Percentiles rank a stretch among this genome's conserved stretches.
Conservation (phyloP, 495 filamentous ascomycete species). For the Stereocaulon alpinum region DNA sequence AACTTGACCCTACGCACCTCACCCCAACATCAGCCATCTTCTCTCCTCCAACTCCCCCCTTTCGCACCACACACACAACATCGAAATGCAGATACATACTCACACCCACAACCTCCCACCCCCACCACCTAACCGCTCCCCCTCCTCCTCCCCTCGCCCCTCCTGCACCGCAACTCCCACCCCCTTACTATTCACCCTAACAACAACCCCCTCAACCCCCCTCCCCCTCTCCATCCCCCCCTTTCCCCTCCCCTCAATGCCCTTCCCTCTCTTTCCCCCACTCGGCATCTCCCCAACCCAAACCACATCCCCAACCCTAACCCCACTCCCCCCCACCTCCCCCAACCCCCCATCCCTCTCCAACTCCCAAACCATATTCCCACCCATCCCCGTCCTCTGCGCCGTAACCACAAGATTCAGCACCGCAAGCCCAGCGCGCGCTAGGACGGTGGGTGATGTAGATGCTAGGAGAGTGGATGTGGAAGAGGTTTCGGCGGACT, state of each 20-base stretch:
- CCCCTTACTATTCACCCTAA: conserved; percentile 47
- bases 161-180: conserved; percentile 62
- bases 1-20: conserved; percentile 61
- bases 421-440: conserved; percentile 79
- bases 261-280: conserved; percentile 57
- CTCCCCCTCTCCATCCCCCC: conserved; percentile 46
- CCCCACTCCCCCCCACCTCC: conserved; percentile 70
- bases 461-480: conserved; percentile 60
- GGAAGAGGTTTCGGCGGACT: conserved; percentile 64
- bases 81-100: conserved; percentile 22
- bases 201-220: conserved; percentile 75
- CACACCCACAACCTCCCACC: conserved; percentile 56
- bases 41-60: not conserved
- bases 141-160: conserved; percentile 49
- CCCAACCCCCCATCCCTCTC: conserved; percentile 39
- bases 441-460: conserved; percentile 60
- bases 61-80: conserved; percentile 18
- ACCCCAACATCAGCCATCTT: conserved; percentile 10
- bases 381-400: conserved; percentile 85
- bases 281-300: conserved; percentile 66
- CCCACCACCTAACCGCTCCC: conserved; percentile 52
- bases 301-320: conserved; percentile 82
- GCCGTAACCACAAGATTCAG: conserved; percentile 65
- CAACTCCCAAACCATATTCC: conserved; percentile 76
- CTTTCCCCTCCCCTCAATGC: conserved; percentile 56